A percentile compares a stretch with the other conserved stretches of the same genome.
These are phyloP conservation scores for Leishmania mexicana DNA, from an alignment of 208 protist species.

Conservation along the genomic window DNA sequence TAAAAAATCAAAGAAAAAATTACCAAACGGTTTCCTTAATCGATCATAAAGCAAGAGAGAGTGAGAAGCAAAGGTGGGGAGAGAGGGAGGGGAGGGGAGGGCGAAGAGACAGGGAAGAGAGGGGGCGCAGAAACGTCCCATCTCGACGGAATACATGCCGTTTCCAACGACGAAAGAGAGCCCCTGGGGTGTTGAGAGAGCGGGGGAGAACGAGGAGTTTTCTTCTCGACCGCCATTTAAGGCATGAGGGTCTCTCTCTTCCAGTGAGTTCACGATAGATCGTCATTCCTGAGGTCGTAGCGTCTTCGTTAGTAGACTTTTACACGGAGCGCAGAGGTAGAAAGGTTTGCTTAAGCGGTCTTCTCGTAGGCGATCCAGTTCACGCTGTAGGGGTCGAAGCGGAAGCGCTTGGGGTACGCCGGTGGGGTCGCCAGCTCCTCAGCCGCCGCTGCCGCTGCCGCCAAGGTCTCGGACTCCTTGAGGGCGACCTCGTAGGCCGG, in stretches of 20 bases:
- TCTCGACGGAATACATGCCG: background rate
- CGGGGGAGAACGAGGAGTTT: background rate
- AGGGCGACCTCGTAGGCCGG: conserved; percentile 71
- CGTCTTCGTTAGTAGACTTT: background rate
- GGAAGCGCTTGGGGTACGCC: conserved; percentile 82
- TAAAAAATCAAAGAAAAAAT: background rate
- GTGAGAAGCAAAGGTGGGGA: conserved; percentile 11
- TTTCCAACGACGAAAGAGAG: conserved; percentile 3
- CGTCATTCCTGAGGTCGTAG: background rate
- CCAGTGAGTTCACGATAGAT: conserved; percentile 5
- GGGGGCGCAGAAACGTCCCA: background rate
- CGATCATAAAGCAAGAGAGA: background rate
- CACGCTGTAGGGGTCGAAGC: conserved; percentile 88
- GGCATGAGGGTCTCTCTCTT: background rate
- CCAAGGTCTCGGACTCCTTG: conserved; percentile 39
- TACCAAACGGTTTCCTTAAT: background rate
- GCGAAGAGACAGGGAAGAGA: background rate
- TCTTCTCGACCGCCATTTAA: background rate
- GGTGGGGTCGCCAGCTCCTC: conserved; percentile 42
- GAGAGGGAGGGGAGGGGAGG: background rate
- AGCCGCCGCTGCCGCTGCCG: conserved; percentile 1
- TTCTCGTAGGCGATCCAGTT: conserved; percentile 63
- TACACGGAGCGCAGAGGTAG: background rate
- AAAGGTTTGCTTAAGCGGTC: conserved; percentile 14
- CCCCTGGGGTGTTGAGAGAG: conserved; percentile 9